These are phyloP conservation scores for Trametes gibbosa DNA, from an alignment of 768 basidiomycete genomes.

Conservation along the genomic window DNA sequence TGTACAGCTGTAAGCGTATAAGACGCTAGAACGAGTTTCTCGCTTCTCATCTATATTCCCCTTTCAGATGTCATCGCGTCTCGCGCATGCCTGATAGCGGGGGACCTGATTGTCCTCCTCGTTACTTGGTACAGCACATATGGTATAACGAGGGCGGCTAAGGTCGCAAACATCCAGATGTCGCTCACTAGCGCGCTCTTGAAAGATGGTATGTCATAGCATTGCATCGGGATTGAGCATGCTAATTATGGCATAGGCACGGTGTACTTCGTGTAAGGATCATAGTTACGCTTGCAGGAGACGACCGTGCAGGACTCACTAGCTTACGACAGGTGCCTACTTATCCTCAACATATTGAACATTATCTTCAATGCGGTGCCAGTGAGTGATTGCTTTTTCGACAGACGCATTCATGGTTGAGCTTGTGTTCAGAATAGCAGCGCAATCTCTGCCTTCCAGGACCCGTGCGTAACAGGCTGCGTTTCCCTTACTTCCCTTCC, in stretches of 20 bases:
- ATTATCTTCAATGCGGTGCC: constrained; percentile 4
- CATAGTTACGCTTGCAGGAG: too few relatives aligned
- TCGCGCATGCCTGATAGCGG: neutral
- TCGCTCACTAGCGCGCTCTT: constrained; percentile 4
- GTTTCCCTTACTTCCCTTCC: neutral
- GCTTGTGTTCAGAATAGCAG: neutral
- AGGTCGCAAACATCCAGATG: neutral
- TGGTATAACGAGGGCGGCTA: neutral
- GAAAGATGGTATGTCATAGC: constrained; percentile 2
- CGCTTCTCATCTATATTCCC: neutral
- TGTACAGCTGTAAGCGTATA: neutral
- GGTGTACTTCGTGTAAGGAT: constrained; percentile 3
- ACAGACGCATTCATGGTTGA: too few relatives aligned
- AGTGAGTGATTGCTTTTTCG: neutral
- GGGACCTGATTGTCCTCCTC: constrained; percentile 6
- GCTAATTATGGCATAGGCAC: neutral
- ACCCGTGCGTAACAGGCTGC: neutral
- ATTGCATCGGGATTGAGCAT: neutral
- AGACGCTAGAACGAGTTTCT: too few relatives aligned
- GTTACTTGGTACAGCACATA: constrained; percentile 9
- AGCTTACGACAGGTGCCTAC: neutral
- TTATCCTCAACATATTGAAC: constrained; percentile 8
- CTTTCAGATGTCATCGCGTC: constrained; percentile 1
- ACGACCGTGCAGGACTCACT: neutral
- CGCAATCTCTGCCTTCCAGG: constrained; percentile 11